phyloP scores from a whole-genome alignment of 805 yeast species.

The Candida vartiovaarae region DNA sequence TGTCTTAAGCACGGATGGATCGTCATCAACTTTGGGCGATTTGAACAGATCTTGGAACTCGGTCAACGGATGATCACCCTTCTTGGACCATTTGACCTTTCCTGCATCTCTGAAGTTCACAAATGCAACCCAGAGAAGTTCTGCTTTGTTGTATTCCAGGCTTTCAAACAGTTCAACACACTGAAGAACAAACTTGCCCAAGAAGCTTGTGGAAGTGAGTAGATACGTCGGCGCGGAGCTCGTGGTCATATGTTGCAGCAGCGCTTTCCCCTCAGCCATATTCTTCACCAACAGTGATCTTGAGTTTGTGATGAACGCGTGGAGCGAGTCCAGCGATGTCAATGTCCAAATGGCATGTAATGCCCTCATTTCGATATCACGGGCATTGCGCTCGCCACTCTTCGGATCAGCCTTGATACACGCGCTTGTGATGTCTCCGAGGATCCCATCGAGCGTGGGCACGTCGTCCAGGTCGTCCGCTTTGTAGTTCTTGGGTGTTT shows the following conservation, averaged over 20 bases:
- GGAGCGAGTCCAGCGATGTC: conserved; percentile 41
- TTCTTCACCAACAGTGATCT: conserved; percentile 29
- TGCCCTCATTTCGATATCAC: conserved; percentile 26
- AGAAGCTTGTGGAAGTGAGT: conserved; percentile 32
- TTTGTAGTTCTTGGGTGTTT: conserved; percentile 9
- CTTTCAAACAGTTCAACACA: conserved; percentile 35
- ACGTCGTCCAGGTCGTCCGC: conserved; percentile 17
- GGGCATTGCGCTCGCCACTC: conserved; percentile 19
- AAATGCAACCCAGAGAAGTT: conserved; percentile 36
- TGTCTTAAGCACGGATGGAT: conserved; percentile 12
- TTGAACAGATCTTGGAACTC: conserved; percentile 13
- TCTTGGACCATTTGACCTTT: conserved; percentile 16
- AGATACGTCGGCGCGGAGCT: conserved; percentile 15
- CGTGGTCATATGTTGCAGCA: conserved; percentile 8
- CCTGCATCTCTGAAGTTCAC: conserved; percentile 27
- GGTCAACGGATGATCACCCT: not conserved
- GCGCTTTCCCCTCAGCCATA: conserved; percentile 27
- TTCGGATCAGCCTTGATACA: conserved; percentile 17
- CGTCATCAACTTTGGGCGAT: conserved; percentile 17
- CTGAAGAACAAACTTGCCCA: conserved; percentile 39
- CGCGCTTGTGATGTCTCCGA: conserved; percentile 18
- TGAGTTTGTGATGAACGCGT: conserved; percentile 29
- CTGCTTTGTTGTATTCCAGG: conserved; percentile 40
- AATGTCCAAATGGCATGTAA: conserved; percentile 39
- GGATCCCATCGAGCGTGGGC: conserved; percentile 29